Evolutionary conservation across 768 basidiomycete species (phyloP).

Genomic region (Boletus insuetus): DNA sequence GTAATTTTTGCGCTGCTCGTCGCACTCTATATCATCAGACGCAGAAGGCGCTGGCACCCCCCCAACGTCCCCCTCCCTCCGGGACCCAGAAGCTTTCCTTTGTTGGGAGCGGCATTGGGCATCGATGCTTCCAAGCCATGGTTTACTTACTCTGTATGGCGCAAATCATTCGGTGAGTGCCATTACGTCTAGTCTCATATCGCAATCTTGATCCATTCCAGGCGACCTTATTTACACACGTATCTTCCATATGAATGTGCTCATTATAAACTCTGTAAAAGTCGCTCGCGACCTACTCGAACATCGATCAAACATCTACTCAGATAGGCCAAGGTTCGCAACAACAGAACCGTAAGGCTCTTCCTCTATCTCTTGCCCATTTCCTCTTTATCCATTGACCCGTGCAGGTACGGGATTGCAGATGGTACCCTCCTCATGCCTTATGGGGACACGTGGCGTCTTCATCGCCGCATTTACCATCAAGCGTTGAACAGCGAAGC

Average conservation of each 20-base stretch:
- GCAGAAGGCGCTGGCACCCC: not conserved
- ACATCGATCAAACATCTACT: conserved; percentile 30
- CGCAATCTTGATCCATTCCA: conserved; percentile 2
- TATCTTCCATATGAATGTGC: conserved; percentile 21
- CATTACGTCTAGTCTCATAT: not conserved
- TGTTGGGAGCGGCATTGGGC: conserved; percentile 26
- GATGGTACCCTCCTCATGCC: conserved; percentile 33
- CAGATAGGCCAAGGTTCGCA: conserved; percentile 31
- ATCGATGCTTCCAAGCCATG: conserved; percentile 31
- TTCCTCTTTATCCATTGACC: not conserved
- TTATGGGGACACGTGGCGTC: conserved; percentile 41
- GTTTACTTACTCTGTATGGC: conserved; percentile 35
- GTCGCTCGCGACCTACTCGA: conserved; percentile 29
- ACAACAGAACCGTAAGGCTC: conserved; percentile 20
- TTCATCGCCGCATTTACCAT: conserved; percentile 33
- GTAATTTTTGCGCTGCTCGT: conserved; percentile 10
- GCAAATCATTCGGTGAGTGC: conserved; percentile 21
- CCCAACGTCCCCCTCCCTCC: conserved; percentile 37
- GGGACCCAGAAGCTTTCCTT: conserved; percentile 48
- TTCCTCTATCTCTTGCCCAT: not conserved
- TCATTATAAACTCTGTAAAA: conserved; percentile 30
- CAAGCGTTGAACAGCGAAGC: conserved; percentile 33
- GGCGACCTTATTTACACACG: conserved; percentile 23
- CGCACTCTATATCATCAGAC: conserved; percentile 11
- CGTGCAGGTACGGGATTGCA: conserved; percentile 32